phyloP scores from a whole-genome alignment of 1,139 yeast genomes.

The Suhomyces maxii region DNA sequence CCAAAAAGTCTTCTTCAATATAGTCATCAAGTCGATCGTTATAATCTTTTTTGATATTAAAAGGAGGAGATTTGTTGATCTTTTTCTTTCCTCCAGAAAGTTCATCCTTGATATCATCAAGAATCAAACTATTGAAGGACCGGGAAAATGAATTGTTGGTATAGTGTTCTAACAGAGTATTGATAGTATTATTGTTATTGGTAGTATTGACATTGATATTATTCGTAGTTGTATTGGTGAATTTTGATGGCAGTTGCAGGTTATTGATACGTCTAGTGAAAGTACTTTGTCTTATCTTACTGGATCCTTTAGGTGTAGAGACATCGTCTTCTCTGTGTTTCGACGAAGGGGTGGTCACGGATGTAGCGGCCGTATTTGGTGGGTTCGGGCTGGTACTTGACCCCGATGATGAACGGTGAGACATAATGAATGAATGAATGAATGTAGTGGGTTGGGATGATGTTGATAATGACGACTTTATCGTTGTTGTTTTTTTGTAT shows the following conservation, averaged over 20 bases:
- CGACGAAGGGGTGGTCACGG: constrained; percentile 16
- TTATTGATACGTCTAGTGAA: neutral
- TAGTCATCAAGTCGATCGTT: constrained; percentile 28
- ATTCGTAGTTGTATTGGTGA: neutral
- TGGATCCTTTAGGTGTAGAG: constrained; percentile 4
- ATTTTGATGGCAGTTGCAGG: constrained; percentile 9
- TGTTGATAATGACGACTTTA: no score
- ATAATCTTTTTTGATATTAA: constrained; percentile 38
- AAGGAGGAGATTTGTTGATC: constrained; percentile 46
- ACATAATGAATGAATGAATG: neutral
- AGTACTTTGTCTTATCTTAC: neutral
- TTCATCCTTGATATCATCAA: constrained; percentile 39
- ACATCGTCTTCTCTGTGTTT: neutral
- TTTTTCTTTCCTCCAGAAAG: constrained; percentile 18
- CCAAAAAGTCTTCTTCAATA: constrained; percentile 13
- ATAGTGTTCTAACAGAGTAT: constrained; percentile 31
- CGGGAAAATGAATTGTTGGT: constrained; percentile 45
- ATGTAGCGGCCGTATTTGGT: constrained; percentile 9
- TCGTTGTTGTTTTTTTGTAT: no score
- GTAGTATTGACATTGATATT: neutral
- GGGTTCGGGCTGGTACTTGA: neutral
- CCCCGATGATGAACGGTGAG: neutral
- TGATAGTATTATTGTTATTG: neutral
- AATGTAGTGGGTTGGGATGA: no score
- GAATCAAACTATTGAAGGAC: constrained; percentile 46